Conservation (phyloP, 192 early-diverging fungal species). For the Coemansia sp. region DNA sequence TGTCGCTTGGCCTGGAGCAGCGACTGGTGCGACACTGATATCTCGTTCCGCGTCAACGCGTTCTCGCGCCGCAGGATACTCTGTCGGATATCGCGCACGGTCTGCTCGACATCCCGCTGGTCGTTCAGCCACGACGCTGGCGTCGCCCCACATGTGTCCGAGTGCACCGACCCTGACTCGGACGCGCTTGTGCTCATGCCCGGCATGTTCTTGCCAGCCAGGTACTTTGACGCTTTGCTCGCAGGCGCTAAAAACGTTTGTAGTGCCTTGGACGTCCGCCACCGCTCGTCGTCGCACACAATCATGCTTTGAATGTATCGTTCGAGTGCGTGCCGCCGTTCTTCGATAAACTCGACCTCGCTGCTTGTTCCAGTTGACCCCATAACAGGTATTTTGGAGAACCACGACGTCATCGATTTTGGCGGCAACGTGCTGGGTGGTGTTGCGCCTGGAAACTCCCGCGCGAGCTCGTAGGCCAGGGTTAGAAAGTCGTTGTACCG, state of each 20-base stretch:
- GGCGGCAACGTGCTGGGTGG: slow-evolving; percentile 68
- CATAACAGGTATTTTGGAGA: slow-evolving; percentile 26
- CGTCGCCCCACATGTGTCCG: slow-evolving; percentile 54
- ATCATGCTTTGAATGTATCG: slow-evolving; percentile 76
- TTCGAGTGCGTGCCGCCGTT: slow-evolving; percentile 74
- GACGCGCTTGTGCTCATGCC: slow-evolving; percentile 23
- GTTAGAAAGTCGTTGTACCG: slow-evolving; percentile 80
- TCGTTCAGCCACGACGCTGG: slow-evolving; percentile 83
- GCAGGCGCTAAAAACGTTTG: slow-evolving; percentile 66
- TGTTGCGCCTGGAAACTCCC: slow-evolving; percentile 65
- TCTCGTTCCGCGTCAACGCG: slow-evolving; percentile 71
- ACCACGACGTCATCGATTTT: slow-evolving; percentile 68
- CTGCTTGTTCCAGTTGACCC: slow-evolving; percentile 15
- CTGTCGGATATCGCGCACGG: slow-evolving; percentile 71
- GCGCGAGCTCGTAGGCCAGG: slow-evolving; percentile 62
- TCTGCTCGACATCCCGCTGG: slow-evolving; percentile 60
- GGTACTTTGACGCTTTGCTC: slow-evolving; percentile 55
- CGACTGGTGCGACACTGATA: slow-evolving; percentile 75
- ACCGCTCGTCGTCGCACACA: slow-evolving; percentile 69
- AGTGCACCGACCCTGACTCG: slow-evolving; percentile 32
- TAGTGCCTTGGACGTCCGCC: slow-evolving; percentile 72
- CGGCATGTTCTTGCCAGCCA: slow-evolving; percentile 40
- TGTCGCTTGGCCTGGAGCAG: slow-evolving; percentile 75
- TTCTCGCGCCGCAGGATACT: slow-evolving; percentile 71
- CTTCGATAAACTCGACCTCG: slow-evolving; percentile 59